Evolutionary conservation across 129 eudicot species (phyloP).

Genomic region (Heracleum sosnowskyi): DNA sequence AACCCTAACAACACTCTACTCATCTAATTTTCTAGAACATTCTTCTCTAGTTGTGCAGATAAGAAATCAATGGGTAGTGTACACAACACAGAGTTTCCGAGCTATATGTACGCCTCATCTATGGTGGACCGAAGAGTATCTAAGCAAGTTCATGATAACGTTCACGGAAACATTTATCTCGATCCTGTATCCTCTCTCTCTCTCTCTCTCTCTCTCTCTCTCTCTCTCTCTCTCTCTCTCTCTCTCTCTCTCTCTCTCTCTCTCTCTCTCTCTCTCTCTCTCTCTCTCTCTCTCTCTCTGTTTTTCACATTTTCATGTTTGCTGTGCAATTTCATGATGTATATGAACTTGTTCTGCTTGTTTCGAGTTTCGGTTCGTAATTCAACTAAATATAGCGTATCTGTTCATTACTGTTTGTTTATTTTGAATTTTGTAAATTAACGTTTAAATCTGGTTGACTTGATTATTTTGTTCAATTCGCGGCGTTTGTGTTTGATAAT

Average conservation of each 20-base stretch:
- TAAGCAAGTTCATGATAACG: constrained; percentile 84
- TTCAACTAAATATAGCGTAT: neutral
- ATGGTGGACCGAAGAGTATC: constrained; percentile 41
- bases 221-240: neutral
- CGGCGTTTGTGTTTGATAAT: neutral
- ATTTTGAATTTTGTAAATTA: neutral
- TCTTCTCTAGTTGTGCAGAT: neutral
- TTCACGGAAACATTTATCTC: constrained; percentile 87
- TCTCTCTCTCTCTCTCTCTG: no score
- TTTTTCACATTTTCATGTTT: neutral
- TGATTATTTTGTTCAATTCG: neutral
- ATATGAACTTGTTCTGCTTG: neutral
- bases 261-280: no score
- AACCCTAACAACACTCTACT: no score
- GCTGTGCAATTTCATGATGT: neutral
- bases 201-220: neutral
- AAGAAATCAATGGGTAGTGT: constrained; percentile 33
- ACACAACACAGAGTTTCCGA: constrained; percentile 16
- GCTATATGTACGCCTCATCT: constrained; percentile 18
- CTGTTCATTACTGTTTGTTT: neutral
- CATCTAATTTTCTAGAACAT: no score
- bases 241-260: no score
- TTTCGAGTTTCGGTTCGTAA: neutral
- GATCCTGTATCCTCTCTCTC: constrained; percentile 42
- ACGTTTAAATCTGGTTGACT: neutral